Evolutionary conservation across 441 rosid genomes (phyloP).

Genomic region (Raphanus hybrid): DNA sequence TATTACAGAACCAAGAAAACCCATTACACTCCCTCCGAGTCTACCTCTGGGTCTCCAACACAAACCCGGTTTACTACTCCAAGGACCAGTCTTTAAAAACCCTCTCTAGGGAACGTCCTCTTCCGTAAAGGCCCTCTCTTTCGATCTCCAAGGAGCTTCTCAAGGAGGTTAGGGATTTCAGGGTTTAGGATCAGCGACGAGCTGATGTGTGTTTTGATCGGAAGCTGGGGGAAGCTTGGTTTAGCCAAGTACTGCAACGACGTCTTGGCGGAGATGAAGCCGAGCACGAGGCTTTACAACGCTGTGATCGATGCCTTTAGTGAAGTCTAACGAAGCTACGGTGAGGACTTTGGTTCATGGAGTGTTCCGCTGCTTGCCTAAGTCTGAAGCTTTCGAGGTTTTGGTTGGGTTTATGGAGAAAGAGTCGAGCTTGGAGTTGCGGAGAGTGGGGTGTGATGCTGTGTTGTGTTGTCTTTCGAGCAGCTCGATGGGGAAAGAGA

Average conservation of each 20-base stretch:
- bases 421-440: constrained; percentile 43
- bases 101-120: too few relatives aligned
- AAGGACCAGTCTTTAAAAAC: too few relatives aligned
- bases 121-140: too few relatives aligned
- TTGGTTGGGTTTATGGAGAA: constrained; percentile 56
- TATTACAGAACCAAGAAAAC: constrained; percentile 82
- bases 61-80: constrained; percentile 39
- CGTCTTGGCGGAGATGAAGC: constrained; percentile 75
- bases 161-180: constrained; percentile 32
- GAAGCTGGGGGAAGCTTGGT: constrained; percentile 92
- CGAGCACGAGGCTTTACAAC: constrained; percentile 82
- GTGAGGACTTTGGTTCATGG: constrained; percentile 81
- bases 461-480: constrained; percentile 67
- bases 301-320: constrained; percentile 81
- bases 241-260: constrained; percentile 83
- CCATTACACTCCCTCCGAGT: constrained; percentile 62
- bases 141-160: too few relatives aligned
- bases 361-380: constrained; percentile 55
- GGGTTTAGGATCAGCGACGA: constrained; percentile 67
- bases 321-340: constrained; percentile 84
- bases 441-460: constrained; percentile 63
- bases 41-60: constrained; percentile 74
- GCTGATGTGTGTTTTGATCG: constrained; percentile 74
- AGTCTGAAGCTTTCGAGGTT: constrained; percentile 63
- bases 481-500: constrained; percentile 73